A percentile compares a stretch with the other conserved stretches of the same genome.
Evolutionary conservation across 495 filamentous ascomycete genomes (phyloP).

Genomic region (Talaromyces liani): DNA sequence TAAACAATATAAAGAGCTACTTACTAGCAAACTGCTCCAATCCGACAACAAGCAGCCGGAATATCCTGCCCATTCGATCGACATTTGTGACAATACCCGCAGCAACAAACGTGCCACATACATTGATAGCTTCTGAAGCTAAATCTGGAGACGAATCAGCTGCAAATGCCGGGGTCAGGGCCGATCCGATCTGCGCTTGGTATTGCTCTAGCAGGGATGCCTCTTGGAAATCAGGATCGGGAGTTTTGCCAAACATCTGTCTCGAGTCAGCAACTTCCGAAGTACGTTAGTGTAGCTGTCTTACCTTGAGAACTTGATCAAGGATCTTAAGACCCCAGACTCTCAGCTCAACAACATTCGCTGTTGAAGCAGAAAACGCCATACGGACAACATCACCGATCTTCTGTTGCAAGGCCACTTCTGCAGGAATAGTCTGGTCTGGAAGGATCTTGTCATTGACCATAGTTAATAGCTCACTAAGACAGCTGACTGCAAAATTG

Average conservation of each 20-base stretch:
- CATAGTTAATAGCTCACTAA: constrained; percentile 74
- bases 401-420: constrained; percentile 68
- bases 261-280: neutral
- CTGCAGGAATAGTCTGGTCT: constrained; percentile 62
- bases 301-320: constrained; percentile 73
- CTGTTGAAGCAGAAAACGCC: constrained; percentile 95
- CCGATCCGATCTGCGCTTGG: constrained; percentile 95
- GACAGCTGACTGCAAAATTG: constrained; percentile 85
- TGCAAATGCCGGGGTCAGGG: constrained; percentile 92
- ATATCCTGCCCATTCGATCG: constrained; percentile 93
- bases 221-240: constrained; percentile 94
- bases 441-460: constrained; percentile 65
- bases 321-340: constrained; percentile 89
- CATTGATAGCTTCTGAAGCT: constrained; percentile 89
- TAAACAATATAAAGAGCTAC: constrained; percentile 1
- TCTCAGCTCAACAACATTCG: constrained; percentile 79
- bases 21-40: constrained; percentile 83
- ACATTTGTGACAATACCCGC: constrained; percentile 97
- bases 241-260: constrained; percentile 86
- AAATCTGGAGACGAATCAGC: constrained; percentile 92
- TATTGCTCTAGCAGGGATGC: constrained; percentile 95
- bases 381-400: constrained; percentile 93
- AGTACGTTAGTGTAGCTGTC: constrained; percentile 1
- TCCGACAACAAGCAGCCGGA: constrained; percentile 85
- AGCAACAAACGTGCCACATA: constrained; percentile 94